Conservation (phyloP, 306 rosid genomes). For the Dalbergia oliveri region DNA sequence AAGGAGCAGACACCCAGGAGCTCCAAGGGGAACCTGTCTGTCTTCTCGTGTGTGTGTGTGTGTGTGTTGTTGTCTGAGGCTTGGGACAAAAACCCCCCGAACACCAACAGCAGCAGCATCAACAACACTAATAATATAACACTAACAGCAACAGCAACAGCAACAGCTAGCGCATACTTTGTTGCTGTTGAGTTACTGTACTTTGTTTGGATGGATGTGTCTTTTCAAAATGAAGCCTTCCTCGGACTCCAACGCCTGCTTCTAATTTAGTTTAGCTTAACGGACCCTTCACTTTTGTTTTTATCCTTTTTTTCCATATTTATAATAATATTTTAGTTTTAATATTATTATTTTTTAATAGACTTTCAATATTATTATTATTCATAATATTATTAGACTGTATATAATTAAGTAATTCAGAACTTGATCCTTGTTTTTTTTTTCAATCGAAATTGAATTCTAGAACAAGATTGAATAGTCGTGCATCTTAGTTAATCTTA, state of each 20-base stretch:
- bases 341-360: background rate
- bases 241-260: constrained; percentile 57
- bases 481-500: no score
- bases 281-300: background rate
- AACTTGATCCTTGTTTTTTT: no score
- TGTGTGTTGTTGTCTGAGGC: constrained; percentile 25
- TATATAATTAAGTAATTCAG: no score
- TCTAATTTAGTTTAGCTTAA: constrained; percentile 45
- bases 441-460: no score
- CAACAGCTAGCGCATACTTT: background rate
- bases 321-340: background rate
- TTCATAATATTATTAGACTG: background rate
- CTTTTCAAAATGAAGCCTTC: constrained; percentile 49
- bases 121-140: background rate
- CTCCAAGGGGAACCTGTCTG: constrained; percentile 29
- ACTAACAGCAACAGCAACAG: constrained; percentile 17
- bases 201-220: constrained; percentile 22
- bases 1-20: constrained; percentile 44
- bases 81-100: constrained; percentile 6
- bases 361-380: no score
- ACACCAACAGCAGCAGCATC: background rate
- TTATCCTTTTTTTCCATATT: background rate
- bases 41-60: constrained; percentile 32
- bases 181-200: no score
- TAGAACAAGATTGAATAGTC: no score